phyloP scores from a whole-genome alignment of 768 basidiomycete genomes.

The Serendipita indica region DNA sequence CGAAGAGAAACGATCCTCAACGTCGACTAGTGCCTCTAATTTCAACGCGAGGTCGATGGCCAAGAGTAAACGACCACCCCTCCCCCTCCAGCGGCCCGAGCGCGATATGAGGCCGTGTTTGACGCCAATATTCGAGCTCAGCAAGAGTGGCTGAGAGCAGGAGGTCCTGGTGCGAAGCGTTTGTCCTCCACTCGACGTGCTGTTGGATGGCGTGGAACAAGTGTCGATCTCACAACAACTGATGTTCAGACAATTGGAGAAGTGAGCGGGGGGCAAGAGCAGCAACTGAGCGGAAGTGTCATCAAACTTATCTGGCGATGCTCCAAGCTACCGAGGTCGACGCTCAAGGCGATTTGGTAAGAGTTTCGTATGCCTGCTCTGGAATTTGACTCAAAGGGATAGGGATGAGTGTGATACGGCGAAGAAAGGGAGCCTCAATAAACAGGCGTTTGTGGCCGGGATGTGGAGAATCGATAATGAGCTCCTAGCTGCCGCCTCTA shows the following conservation, averaged over 20 bases:
- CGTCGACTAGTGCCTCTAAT: background rate
- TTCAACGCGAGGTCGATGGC: background rate
- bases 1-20: background rate
- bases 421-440: conserved; percentile 40
- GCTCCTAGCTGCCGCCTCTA: conserved; percentile 23
- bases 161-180: conserved; percentile 20
- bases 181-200: conserved; percentile 32
- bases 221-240: conserved; percentile 47
- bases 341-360: conserved; percentile 54
- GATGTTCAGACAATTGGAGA: conserved; percentile 19
- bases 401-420: conserved; percentile 60
- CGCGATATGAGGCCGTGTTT: conserved; percentile 56
- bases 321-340: conserved; percentile 39
- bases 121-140: conserved; percentile 39
- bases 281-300: conserved; percentile 39
- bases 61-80: conserved; percentile 33
- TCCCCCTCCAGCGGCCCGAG: conserved; percentile 45
- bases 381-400: background rate
- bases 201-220: conserved; percentile 60
- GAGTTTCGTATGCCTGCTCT: conserved; percentile 15
- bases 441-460: conserved; percentile 54
- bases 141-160: conserved; percentile 23
- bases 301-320: conserved; percentile 48
- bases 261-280: conserved; percentile 30
- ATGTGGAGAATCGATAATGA: conserved; percentile 86